Base-by-base conservation (phyloP, 306 rosid species). In the Comarum palustre region DNA sequence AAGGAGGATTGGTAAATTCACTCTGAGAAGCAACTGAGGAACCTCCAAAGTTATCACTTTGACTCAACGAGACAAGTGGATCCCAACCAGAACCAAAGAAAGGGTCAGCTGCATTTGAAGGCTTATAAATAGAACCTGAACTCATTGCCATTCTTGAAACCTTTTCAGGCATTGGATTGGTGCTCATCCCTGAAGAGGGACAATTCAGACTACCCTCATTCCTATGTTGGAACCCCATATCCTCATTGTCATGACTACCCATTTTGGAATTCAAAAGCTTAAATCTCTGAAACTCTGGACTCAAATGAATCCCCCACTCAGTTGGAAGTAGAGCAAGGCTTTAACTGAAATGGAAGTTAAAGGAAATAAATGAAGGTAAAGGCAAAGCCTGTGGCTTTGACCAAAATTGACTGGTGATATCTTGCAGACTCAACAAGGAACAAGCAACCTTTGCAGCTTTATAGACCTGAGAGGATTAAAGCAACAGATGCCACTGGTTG, bases 371-470 rank as follows among this genome's bases (percentile, higher is more conserved):
- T 43, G 75, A 80, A 79, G 84, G 80, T 65, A 80, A 84, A 87
- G 92, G 86, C 22, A 86, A 90, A 80, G 88, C 16, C 79, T 81
- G 87, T 52, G 80, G 78, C 82, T 87, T 87, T 93, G 96, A 91
- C 94, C 82, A 87, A 74, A 85, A 84, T 68, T 79, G 86, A 83
- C 73, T 69, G 51, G 84, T 78, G 93, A 87, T 87, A 79, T 93
- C 90, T 91, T 89, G 88, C 88, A 84, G 85, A 90, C 83, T 88
- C 81, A 87, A 92, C 96, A 86, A 90, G 90, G 97, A 90, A 86
- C 96, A 87, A 87, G 85, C 76, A 86, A 69, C 80, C 70, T 80
- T 84, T 82, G 87, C 95, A 95, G 97, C 96, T 92, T 95, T 91
- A 84, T 83, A 82, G 87, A 81, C 80, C 86, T 71, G 85, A 77